Evolutionary conservation across 2,329 filamentous ascomycete species (phyloP).

Genomic region (Colletotrichum tropicicola): DNA sequence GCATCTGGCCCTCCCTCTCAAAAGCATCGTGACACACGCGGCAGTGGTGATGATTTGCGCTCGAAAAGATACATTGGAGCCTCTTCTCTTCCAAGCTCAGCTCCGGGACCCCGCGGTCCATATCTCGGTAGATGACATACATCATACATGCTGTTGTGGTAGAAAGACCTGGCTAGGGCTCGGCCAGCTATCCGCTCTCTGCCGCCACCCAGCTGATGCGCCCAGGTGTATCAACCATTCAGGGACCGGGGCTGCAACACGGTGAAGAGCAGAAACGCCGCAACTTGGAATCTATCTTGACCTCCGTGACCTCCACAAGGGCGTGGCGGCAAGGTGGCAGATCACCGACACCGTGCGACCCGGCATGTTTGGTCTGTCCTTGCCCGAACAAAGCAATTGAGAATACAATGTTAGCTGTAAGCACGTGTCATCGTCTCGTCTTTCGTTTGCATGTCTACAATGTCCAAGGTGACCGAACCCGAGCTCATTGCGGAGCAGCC

Average conservation of each 20-base stretch:
- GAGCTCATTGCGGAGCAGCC: background rate
- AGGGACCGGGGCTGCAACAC: slow-evolving; percentile 9
- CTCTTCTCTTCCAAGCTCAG: background rate
- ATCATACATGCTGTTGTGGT: slow-evolving; percentile 25
- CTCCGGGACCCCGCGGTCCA: background rate
- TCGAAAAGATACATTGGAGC: background rate
- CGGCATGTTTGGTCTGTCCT: slow-evolving; percentile 46
- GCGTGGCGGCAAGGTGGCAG: slow-evolving; percentile 31
- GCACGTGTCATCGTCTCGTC: slow-evolving; percentile 8
- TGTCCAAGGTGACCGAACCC: background rate
- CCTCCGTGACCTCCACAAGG: background rate
- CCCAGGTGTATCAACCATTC: slow-evolving; percentile 1
- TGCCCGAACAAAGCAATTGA: slow-evolving; percentile 46
- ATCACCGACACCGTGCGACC: slow-evolving; percentile 34
- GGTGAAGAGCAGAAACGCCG: background rate
- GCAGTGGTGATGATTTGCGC: background rate
- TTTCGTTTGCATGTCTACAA: slow-evolving; percentile 7
- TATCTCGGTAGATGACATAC: slow-evolving; percentile 29
- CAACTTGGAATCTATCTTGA: background rate
- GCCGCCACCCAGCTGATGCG: background rate
- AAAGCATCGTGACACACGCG: slow-evolving; percentile 3
- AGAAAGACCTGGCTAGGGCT: background rate
- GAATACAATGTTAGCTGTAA: background rate
- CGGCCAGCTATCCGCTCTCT: slow-evolving; percentile 8
- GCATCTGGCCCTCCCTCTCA: slow-evolving; percentile 3